Conservation (phyloP, 371 early-diverging fungal species). For the Mucor circinelloides region DNA sequence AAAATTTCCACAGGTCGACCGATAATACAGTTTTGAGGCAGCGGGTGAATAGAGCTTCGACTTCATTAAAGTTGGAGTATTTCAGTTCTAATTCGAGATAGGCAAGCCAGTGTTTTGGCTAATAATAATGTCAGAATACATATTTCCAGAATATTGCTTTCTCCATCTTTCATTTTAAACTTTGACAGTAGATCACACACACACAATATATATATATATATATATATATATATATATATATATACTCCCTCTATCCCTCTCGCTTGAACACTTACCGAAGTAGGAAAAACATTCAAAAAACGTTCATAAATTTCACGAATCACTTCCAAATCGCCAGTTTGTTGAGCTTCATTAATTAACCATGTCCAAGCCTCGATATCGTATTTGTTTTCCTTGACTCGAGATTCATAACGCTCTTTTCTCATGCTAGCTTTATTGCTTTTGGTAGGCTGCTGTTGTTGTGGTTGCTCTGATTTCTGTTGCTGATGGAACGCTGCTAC, state of each 20-base stretch:
- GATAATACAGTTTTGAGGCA: slow-evolving; percentile 81
- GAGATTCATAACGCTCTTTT: slow-evolving; percentile 55
- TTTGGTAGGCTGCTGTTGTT: slow-evolving; percentile 1
- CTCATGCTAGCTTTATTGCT: slow-evolving; percentile 35
- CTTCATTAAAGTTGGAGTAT: slow-evolving; percentile 70
- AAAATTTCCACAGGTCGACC: slow-evolving; percentile 88
- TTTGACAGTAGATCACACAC: no score
- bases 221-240: no score
- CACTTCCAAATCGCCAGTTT: slow-evolving; percentile 58
- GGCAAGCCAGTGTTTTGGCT: slow-evolving; percentile 84
- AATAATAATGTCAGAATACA: slow-evolving; percentile 3
- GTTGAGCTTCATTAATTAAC: slow-evolving; percentile 61
- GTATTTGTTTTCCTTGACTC: slow-evolving; percentile 58
- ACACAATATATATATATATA: not conserved
- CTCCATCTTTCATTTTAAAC: not conserved
- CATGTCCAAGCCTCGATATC: slow-evolving; percentile 75
- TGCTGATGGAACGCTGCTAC: slow-evolving; percentile 45
- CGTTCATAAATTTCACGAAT: slow-evolving; percentile 75
- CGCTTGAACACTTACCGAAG: slow-evolving; percentile 70
- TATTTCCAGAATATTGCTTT: no score
- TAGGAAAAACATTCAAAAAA: slow-evolving; percentile 81
- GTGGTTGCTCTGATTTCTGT: slow-evolving; percentile 14
- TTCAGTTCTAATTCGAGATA: slow-evolving; percentile 87
- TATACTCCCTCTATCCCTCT: not conserved
- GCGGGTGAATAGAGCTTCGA: slow-evolving; percentile 84